These are phyloP conservation scores for Ajuga chamaepitys DNA, from an alignment of 257 asterid species.

Conservation along the genomic window DNA sequence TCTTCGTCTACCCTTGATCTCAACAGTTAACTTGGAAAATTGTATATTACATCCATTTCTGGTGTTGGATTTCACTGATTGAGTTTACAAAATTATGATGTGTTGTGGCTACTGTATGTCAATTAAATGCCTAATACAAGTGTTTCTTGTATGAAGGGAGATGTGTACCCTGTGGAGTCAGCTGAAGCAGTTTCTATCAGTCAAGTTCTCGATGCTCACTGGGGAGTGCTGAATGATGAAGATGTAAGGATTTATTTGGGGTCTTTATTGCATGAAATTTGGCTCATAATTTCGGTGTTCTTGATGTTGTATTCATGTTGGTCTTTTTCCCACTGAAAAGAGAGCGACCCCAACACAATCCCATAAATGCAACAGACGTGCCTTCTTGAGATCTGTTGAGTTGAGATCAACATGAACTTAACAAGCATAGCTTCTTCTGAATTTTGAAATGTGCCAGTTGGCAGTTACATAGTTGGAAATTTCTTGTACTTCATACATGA, in stretches of 20 bases:
- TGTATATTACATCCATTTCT: background rate
- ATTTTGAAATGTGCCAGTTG: slow-evolving; percentile 2
- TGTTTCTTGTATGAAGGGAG: slow-evolving; percentile 63
- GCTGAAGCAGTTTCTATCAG: slow-evolving; percentile 38
- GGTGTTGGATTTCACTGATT: background rate
- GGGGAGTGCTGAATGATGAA: slow-evolving; percentile 92
- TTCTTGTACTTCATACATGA: background rate
- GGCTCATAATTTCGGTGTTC: background rate
- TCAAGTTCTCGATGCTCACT: slow-evolving; percentile 97
- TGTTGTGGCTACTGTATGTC: background rate
- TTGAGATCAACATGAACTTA: background rate
- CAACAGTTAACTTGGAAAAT: background rate
- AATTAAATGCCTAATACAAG: slow-evolving; percentile 13
- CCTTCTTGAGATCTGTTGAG: background rate
- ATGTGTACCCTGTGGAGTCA: slow-evolving; percentile 89
- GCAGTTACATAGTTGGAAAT: background rate
- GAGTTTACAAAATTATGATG: background rate
- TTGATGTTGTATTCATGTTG: background rate
- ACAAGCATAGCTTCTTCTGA: background rate
- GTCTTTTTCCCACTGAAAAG: background rate
- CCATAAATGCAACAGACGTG: background rate
- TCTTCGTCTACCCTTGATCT: too few relatives aligned
- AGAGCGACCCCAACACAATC: background rate
- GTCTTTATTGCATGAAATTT: background rate
- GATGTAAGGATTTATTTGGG: slow-evolving; percentile 53